Evolutionary conservation across 2,329 filamentous ascomycete genomes (phyloP).

Genomic region (Penicillium crustosum): DNA sequence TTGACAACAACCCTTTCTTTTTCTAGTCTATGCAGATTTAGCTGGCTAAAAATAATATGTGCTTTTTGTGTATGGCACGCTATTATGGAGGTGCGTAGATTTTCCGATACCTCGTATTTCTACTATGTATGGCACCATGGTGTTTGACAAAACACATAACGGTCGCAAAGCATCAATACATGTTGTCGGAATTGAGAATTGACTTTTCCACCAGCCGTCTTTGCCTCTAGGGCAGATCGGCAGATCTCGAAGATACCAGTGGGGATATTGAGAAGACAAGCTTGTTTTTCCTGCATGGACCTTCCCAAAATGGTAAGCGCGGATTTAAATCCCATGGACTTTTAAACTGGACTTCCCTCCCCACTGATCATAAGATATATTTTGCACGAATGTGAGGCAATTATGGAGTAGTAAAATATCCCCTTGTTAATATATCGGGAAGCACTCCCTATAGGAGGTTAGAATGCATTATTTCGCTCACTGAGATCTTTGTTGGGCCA

Average conservation of each 20-base stretch:
- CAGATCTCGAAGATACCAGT: not conserved
- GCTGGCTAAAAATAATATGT: too few relatives aligned
- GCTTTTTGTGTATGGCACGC: too few relatives aligned
- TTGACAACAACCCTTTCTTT: too few relatives aligned
- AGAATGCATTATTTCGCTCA: slow-evolving; percentile 17
- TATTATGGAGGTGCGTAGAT: too few relatives aligned
- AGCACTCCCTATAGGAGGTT: slow-evolving; percentile 18
- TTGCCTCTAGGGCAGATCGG: not conserved
- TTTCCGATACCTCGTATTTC: too few relatives aligned
- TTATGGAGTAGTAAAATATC: slow-evolving; percentile 11
- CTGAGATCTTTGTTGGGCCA: slow-evolving; percentile 26
- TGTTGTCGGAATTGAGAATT: not conserved
- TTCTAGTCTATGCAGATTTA: too few relatives aligned
- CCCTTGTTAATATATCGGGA: slow-evolving; percentile 5
- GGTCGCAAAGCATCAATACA: not conserved
- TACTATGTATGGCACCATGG: too few relatives aligned
- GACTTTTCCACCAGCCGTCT: not conserved
- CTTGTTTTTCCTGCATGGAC: slow-evolving; percentile 22
- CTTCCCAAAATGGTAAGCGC: slow-evolving; percentile 19
- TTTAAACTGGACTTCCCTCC: not conserved
- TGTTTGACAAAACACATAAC: slow-evolving; percentile 2
- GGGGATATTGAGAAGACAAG: not conserved
- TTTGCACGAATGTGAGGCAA: slow-evolving; percentile 16
- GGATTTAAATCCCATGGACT: not conserved
- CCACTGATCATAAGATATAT: not conserved